Conservation (phyloP, 2,329 filamentous ascomycete species). For the Claviceps sp. region DNA sequence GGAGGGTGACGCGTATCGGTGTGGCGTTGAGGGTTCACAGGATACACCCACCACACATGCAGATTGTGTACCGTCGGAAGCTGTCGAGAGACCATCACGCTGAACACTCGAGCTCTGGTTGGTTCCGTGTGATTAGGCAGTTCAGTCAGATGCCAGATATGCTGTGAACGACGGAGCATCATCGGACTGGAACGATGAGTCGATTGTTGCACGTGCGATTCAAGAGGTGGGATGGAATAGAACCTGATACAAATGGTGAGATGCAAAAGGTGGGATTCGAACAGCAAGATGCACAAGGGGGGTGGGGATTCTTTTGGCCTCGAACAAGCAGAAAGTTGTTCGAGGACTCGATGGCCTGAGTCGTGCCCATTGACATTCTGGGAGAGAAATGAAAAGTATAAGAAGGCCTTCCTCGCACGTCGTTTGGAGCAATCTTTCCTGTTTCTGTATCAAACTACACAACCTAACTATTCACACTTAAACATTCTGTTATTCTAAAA, state of each 20-base stretch:
- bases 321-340: background rate
- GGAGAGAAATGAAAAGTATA: slow-evolving; percentile 3
- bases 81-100: too few relatives aligned
- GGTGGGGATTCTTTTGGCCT: too few relatives aligned
- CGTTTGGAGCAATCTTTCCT: background rate
- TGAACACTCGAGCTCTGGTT: background rate
- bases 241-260: too few relatives aligned
- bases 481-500: background rate
- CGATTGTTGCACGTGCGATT: background rate
- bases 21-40: too few relatives aligned
- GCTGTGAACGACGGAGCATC: background rate
- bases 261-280: too few relatives aligned
- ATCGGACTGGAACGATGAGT: background rate
- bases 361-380: too few relatives aligned
- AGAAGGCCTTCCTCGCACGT: background rate
- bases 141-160: too few relatives aligned
- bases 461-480: background rate
- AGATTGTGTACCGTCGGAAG: too few relatives aligned
- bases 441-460: background rate
- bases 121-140: background rate
- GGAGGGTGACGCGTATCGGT: too few relatives aligned
- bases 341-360: background rate
- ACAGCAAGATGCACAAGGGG: too few relatives aligned
- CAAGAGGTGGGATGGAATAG: background rate
- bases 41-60: too few relatives aligned